Evolutionary conservation across 1,284 basidiomycete species (phyloP), one percentile per base, ranked within the genome.

Genomic region (Fomes fomentarius): DNA sequence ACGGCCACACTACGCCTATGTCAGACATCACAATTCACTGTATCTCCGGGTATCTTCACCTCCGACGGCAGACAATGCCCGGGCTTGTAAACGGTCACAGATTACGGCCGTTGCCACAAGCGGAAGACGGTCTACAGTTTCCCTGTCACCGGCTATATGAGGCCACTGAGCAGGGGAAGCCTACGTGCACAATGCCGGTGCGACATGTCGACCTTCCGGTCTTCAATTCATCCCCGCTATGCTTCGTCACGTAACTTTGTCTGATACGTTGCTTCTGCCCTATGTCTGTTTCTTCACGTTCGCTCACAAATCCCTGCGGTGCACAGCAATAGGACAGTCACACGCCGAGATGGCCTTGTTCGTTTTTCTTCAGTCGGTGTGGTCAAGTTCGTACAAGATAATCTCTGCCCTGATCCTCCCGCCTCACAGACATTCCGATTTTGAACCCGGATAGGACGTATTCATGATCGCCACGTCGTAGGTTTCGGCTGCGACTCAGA

Each of bases 1-100:
- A n/a, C 50, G 50, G 50, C 11, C 31, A 39, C 39, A 45, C 19
- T 22, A 46, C 28, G 35, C 50, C 50, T 52, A 25, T n/a, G 39
- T 41, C 50, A 34, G 25, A 38, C 39, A 30, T 17, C 28, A 30
- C 28, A 30, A 30, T 6, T n/a, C 30, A 25, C 28, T 30, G n/a
- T 21, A 25, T 35, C 49, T 2, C 21, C 8, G 12, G n/a, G n/a
- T n/a, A n/a, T n/a, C n/a, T n/a, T 4, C 31, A n/a, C n/a, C 44
- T 10, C 34, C 24, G 24, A 24, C 45, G 45, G 45, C 33, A 14
- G 12, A n/a, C 45, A n/a, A 25, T 37, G 31, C 45, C 45, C 45
- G 33, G 15, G 15, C 11, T 37, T 28, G 19, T 26, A 37, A 21
- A 19, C 11, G 8, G n/a, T 21, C 4, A 8, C 8, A 11, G 22